Evolutionary conservation across 2,329 filamentous ascomycete genomes (phyloP), one percentile per base, ranked within the genome.

Genomic region (Coniochaeta sp.): DNA sequence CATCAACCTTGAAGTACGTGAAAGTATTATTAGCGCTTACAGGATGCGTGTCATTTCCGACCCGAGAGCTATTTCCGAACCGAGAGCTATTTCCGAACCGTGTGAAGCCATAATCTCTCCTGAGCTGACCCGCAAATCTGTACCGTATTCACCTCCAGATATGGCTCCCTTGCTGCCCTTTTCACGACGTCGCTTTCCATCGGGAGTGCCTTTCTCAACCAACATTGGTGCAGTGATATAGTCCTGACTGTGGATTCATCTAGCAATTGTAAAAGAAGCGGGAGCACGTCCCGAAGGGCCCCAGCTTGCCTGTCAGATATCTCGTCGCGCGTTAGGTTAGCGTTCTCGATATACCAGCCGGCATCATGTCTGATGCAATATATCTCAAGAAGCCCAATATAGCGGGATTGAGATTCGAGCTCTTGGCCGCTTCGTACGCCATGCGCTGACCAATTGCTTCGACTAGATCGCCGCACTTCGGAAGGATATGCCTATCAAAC

Each of bases 311-410:
- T 47, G 26, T 13, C 42, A 47, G 24, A 18, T 26, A 26, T n/a
- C 42, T 47, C 22, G 42, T 18, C 18, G 42, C 42, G 42, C 42
- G 16, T 47, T n/a, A 47, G 42, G 42, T 26, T 26, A 26, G 42
- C 42, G 22, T 47, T 47, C 42, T 47, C 42, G 22, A 20, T 47
- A 26, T 47, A 47, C 42, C 42, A 47, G 42, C 42, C 26, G 14
- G 22, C 14, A 47, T 47, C 42, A 26, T 4, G 18, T 27, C 14
- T 5, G 7, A 47, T 47, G 42, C 42, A 47, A 26, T 18, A 47
- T 47, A 5, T 47, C 42, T 47, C 42, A 47, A 47, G 42, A 47
- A 47, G 14, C 26, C 42, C 9, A 47, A 26, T 47, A 47, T 47
- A n/a, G 42, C 42, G 26, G n/a, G 42, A 26, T 47, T 18, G 3